Percentiles rank a stretch among this genome's conserved stretches.
These are phyloP conservation scores for Ophiosphaerella korrae DNA, from an alignment of 2,329 filamentous ascomycete genomes.

Conservation along the genomic window DNA sequence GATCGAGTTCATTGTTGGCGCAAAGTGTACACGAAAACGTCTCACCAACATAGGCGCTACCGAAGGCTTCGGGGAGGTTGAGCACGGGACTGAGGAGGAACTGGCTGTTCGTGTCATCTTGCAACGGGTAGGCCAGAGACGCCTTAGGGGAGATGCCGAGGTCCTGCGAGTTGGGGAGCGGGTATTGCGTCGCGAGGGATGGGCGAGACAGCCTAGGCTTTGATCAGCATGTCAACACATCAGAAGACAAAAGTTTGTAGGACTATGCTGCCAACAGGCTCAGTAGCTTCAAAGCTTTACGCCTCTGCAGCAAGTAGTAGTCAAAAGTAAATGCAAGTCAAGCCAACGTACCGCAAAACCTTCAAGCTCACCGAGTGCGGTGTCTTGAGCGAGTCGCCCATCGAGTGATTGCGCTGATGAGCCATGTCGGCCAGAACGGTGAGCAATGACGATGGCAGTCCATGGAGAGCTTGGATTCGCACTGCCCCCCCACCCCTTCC, in stretches of 20 bases:
- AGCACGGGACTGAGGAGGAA: conserved; percentile 68
- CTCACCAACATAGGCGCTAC: conserved; percentile 93
- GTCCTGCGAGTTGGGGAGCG: conserved; percentile 61
- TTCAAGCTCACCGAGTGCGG: conserved; percentile 87
- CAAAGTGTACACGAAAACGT: conserved; percentile 93
- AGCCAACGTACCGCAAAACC: conserved; percentile 72
- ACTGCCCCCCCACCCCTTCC: conserved; percentile 1
- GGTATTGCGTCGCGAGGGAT: conserved; percentile 73
- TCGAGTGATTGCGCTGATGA: conserved; percentile 46
- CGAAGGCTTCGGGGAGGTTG: conserved; percentile 88
- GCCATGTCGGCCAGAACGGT: conserved; percentile 35
- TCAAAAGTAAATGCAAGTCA: too few relatives aligned
- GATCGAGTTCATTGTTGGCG: conserved; percentile 81
- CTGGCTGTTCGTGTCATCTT: conserved; percentile 52
- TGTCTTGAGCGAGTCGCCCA: conserved; percentile 46
- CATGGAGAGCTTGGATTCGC: conserved; percentile 7
- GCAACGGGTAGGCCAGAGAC: conserved; percentile 69
- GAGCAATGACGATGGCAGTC: conserved; percentile 4
- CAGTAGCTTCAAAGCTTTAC: too few relatives aligned
- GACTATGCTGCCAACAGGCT: too few relatives aligned
- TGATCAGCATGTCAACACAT: conserved; percentile 24
- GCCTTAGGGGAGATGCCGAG: conserved; percentile 64
- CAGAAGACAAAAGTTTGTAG: conserved; percentile 48
- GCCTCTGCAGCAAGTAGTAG: too few relatives aligned
- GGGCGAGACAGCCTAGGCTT: conserved; percentile 75